Percentiles rank a stretch among this genome's conserved stretches.
Conservation (phyloP, 2,329 filamentous ascomycete genomes). For the Colletotrichum sp. region DNA sequence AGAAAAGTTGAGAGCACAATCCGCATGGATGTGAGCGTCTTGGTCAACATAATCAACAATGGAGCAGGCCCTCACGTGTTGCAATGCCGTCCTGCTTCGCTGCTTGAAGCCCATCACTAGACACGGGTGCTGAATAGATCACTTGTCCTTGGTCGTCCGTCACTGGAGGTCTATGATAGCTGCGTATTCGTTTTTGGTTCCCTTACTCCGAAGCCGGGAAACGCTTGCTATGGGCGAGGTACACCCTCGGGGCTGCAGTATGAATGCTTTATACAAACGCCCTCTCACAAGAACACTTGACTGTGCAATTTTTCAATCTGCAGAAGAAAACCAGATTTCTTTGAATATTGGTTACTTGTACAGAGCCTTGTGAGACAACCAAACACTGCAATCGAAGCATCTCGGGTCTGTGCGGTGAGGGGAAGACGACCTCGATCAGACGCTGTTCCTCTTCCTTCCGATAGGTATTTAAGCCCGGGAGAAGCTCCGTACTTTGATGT, state of each 20-base stretch:
- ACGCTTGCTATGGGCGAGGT: neutral
- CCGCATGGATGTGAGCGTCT: no score
- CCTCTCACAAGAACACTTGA: neutral
- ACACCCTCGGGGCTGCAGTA: accelerated
- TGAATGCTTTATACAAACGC: neutral
- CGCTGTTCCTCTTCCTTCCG: accelerated
- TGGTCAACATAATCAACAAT: neutral
- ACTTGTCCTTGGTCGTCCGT: neutral
- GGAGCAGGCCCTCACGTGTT: neutral
- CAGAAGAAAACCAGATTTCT: neutral
- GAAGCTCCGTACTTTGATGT: neutral
- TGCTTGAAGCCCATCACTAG: neutral
- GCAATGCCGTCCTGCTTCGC: neutral
- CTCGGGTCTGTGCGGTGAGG: accelerated
- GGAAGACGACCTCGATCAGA: neutral
- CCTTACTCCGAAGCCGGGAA: accelerated
- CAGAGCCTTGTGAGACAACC: neutral
- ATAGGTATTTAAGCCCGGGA: neutral
- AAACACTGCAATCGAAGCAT: accelerated
- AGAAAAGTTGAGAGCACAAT: neutral
- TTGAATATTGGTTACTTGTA: neutral
- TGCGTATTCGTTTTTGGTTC: neutral
- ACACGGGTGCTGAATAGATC: neutral
- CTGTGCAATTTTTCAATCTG: no score
- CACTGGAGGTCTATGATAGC: neutral